Evolutionary conservation across 495 filamentous ascomycete species (phyloP), one percentile per base, ranked within the genome.

Genomic region (Lasiosphaeriaceae sp.): DNA sequence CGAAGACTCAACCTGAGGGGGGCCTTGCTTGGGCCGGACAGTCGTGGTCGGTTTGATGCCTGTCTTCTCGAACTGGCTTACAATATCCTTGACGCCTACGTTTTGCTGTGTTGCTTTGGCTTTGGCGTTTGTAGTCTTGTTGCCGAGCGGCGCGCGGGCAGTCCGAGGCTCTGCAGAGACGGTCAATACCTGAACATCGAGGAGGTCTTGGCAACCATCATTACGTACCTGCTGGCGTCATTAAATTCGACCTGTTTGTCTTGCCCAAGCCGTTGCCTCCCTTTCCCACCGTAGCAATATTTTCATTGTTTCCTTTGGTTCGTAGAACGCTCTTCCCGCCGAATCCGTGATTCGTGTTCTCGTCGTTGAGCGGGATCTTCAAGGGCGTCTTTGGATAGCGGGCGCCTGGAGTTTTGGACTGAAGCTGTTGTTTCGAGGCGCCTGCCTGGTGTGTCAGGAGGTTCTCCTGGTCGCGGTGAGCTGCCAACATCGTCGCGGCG

Each of bases 71-170:
- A 76, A 49, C 51, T 76, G 64, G n/a, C 68, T 69, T 21, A 68
- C 63, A 35, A 67, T 66, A 17, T 66, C 63, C 57, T 78, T 80
- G 43, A 64, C 77, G 17, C 71, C 76, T 1, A 70, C 64, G 3
- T 73, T 64, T 19, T 72, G 90, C 61, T 86, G 84, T 37, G 86
- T 79, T 4, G 80, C 80, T 64, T 79, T 89, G 50, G 89, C 80
- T 75, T 94, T 97, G 41, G 88, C 89, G 72, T 99, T 99, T 44
- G 94, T 97, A 0, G 93, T 97, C 72, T 99, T 99, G 76, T 86
- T 80, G 37, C 95, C 95, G 50, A 97, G 73, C 3, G 90, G 86
- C 39, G 94, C 92, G 58, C 91, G 86, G 47, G 21, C 60, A 12
- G 80, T 87, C 41, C 84, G 83, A 47, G 86, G 81, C 45, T 80